Evolutionary conservation across 352 stramenopile species (phyloP).

Genomic region (Globisporangium spiculum): DNA sequence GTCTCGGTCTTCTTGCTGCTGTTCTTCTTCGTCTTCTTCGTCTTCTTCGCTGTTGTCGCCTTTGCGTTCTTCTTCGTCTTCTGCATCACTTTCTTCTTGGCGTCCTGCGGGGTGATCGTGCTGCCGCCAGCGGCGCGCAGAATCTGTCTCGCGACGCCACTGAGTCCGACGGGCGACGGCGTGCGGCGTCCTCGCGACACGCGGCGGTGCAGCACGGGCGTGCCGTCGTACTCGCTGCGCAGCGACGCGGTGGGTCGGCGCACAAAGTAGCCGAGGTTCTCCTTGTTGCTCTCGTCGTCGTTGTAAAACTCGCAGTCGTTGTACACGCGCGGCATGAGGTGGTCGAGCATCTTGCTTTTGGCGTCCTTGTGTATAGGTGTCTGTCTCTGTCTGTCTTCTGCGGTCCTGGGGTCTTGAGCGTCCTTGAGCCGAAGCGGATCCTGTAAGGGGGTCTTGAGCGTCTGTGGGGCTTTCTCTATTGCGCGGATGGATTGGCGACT

Average conservation of each 20-base stretch:
- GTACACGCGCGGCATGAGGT: conserved; percentile 39
- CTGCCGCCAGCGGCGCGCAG: conserved; percentile 11
- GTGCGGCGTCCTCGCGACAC: neutral
- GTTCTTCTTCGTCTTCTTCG: conserved; percentile 3
- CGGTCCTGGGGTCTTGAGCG: conserved; percentile 8
- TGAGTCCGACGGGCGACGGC: conserved; percentile 6
- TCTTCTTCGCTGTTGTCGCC: conserved; percentile 9
- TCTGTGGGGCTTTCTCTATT: neutral
- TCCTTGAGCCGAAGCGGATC: conserved; percentile 7
- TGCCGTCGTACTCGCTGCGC: conserved; percentile 12
- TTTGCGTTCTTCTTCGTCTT: conserved; percentile 22
- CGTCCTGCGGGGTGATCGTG: conserved; percentile 23
- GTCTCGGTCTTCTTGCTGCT: conserved; percentile 14
- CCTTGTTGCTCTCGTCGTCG: conserved; percentile 60
- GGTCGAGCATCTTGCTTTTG: conserved; percentile 30
- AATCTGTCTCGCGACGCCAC: neutral
- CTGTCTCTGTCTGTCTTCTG: no score
- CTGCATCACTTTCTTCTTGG: conserved; percentile 27
- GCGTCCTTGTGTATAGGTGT: neutral
- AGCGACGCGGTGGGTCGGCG: conserved; percentile 24
- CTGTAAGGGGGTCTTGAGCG: conserved; percentile 6
- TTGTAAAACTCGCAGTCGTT: conserved; percentile 33
- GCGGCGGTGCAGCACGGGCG: conserved; percentile 13
- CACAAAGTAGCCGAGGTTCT: conserved; percentile 65
- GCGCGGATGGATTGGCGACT: conserved; percentile 3